A percentile compares a stretch with the other conserved stretches of the same genome.
Conservation (phyloP, 129 eudicot species). For the Tagetes patula region DNA sequence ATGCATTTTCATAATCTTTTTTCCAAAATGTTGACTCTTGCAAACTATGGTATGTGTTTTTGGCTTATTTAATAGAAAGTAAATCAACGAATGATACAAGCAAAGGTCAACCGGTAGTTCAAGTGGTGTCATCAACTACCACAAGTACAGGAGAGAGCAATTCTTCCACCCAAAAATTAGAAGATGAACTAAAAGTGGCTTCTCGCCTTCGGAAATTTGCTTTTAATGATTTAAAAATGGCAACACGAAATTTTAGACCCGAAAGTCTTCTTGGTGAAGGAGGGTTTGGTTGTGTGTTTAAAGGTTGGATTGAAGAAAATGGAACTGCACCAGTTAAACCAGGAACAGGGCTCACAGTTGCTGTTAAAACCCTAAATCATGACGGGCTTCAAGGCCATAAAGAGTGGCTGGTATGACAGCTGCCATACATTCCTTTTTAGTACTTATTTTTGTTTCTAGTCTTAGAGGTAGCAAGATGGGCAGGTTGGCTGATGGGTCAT, state of each 20-base stretch:
- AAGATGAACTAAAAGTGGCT: conserved; percentile 81
- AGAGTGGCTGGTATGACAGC: conserved; percentile 85
- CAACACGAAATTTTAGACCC: conserved; percentile 89
- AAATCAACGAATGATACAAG: conserved; percentile 60
- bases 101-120: conserved; percentile 61
- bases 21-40: not conserved
- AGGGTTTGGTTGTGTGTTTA: conserved; percentile 90
- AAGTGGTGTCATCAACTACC: conserved; percentile 59
- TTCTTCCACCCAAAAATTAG: conserved; percentile 70
- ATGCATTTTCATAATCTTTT: not conserved
- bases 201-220: conserved; percentile 87
- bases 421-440: conserved; percentile 15
- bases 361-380: conserved; percentile 92
- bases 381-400: conserved; percentile 99
- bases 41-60: conserved; percentile 14
- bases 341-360: conserved; percentile 97
- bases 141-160: conserved; percentile 83
- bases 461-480: not conserved
- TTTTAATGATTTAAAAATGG: conserved; percentile 83
- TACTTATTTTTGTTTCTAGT: not conserved
- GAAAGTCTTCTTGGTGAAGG: conserved; percentile 96
- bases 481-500: not conserved
- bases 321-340: conserved; percentile 98
- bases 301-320: conserved; percentile 96
- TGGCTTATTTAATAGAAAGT: conserved; percentile 41